Evolutionary conservation across 768 basidiomycete species (phyloP), one percentile per base, ranked within the genome.

Genomic region (Xerocomus spinulosus): DNA sequence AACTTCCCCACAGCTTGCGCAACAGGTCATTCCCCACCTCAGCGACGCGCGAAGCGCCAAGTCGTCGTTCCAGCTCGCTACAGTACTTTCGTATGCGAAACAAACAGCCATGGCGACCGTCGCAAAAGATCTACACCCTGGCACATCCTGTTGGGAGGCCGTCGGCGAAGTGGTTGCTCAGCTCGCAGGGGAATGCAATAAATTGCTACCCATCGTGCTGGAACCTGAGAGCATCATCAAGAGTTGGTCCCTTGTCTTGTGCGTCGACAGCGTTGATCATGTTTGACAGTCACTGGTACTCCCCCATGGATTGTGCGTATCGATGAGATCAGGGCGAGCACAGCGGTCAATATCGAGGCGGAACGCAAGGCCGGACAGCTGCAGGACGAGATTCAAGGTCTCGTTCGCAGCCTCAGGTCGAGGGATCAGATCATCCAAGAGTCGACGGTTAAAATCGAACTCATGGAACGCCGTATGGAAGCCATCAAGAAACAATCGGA

Each of bases 401-500:
- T 98, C 33, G 78, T 85, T 24, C 84, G 93, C 25, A 88, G 78
- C 42, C 75, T 97, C 61, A 88, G 87, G 63, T 70, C 80, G n/a
- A 83, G 90, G 69, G 96, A 98, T 52, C 92, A 96, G 73, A 77
- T 69, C 21, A 83, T 92, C 29, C 92, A 97, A 65, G 96, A 98
- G 61, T 75, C 83, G 5, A 72, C 74, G 3, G 93, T 97, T 46
- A 97, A 94, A 74, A 92, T 97, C 48, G 92, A 97, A 64, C 76
- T 94, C 13, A 88, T 98, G 81, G 93, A 96, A 63, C 82, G 93
- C 38, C 80, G 92, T 26, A 83, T 93, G 76, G 94, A 98, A 62
- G 79, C 83, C 2, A 85, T 83, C 51, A 94, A 92, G 77, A 91
- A 87, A 64, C 91, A 95, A 68, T 83, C 85, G 4, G 95, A 97